Conservation (phyloP, 2,329 filamentous ascomycete species). For the Daldinia sp. region DNA sequence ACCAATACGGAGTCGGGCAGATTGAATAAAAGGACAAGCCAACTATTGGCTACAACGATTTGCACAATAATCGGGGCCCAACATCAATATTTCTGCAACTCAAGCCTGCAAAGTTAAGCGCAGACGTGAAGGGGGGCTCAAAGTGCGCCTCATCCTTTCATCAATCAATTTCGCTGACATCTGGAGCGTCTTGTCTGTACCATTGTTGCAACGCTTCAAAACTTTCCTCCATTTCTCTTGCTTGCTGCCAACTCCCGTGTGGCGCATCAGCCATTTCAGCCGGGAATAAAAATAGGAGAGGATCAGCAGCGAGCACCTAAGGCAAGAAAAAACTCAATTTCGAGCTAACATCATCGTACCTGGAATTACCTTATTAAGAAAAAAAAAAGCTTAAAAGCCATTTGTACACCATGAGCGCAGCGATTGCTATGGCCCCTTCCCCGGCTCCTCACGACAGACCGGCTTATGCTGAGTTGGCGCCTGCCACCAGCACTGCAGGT, state of each 20-base stretch:
- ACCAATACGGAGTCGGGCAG: constrained; percentile 42
- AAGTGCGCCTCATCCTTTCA: constrained; percentile 40
- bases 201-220: constrained; percentile 43
- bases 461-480: constrained; percentile 64
- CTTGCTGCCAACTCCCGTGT: constrained; percentile 43
- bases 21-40: constrained; percentile 36
- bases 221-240: constrained; percentile 40
- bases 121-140: constrained; percentile 33
- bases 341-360: constrained; percentile 38
- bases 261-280: constrained; percentile 48
- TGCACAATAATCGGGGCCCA: constrained; percentile 40
- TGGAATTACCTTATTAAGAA: constrained; percentile 40
- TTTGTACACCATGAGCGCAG: constrained; percentile 70
- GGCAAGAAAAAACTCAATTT: constrained; percentile 33
- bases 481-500: constrained; percentile 54
- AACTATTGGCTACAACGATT: constrained; percentile 35
- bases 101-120: constrained; percentile 30
- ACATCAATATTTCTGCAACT: constrained; percentile 42
- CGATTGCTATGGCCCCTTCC: constrained; percentile 76
- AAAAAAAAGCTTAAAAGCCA: constrained; percentile 16
- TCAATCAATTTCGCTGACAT: constrained; percentile 41
- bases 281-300: constrained; percentile 47
- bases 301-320: constrained; percentile 41
- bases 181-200: constrained; percentile 42
- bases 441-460: constrained; percentile 74